Evolutionary conservation across 1,284 basidiomycete species (phyloP), one percentile per base, ranked within the genome.

Genomic region (Rhodotorula sp.): DNA sequence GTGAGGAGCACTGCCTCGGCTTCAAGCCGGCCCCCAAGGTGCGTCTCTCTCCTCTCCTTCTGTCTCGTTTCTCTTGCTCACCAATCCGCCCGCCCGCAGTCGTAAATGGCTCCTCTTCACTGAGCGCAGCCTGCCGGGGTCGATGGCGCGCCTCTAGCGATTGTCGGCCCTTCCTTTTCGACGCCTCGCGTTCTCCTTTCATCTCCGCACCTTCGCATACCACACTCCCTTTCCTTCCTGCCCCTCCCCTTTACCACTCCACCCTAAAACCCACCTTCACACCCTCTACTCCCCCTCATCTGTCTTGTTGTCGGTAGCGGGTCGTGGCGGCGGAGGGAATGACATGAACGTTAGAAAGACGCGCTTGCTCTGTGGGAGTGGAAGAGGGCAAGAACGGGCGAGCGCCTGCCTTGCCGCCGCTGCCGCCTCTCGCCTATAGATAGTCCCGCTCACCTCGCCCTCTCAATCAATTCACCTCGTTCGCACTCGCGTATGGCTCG

Each of bases 1-100:
- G 64, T 27, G 59, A 67, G 60, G 66, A 67, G 59, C 66, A 67
- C 66, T 50, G 46, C 59, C 53, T 67, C 8, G 59, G 53, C 41
- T 67, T 54, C 53, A 67, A 67, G 66, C 59, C 60, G 19, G 59
- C 66, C 25, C 66, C 66, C 53, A 29, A 61, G 58, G 59, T 39
- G 50, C 51, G 48, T 25, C 25, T 25, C 32, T 22, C 32, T 61
- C 3, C 15, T 34, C n/a, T 32, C 58, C 17, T 12, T 44, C 39
- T 17, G n/a, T 21, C n/a, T 17, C 22, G 21, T 59, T 13, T 17
- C n/a, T 39, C 39, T 21, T 21, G 55, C 34, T 27, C 55, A 15
- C 19, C 32, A 25, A 3, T 27, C 37, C 25, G 22, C 19, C 7
- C 56, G 21, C 36, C 22, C 9, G 37, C 32, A 36, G 34, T 37